Evolutionary conservation across 352 stramenopile genomes (phyloP).

Genomic region (Globisporangium nunn): DNA sequence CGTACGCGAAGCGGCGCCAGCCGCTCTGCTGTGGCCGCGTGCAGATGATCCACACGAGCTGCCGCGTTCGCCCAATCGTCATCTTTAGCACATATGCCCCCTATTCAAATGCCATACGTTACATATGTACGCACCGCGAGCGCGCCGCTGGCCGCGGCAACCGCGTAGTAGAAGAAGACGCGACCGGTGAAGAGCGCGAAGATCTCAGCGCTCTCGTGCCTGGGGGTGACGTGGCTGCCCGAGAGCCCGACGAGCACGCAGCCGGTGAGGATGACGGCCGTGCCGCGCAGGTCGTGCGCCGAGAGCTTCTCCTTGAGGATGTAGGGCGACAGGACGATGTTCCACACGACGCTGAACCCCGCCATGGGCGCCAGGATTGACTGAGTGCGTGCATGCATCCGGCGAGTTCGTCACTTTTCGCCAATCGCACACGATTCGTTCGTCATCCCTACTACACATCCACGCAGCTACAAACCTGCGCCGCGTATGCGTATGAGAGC

Average conservation of each 20-base stretch:
- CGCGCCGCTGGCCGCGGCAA: constrained; percentile 30
- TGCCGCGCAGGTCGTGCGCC: constrained; percentile 61
- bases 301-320: constrained; percentile 76
- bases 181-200: constrained; percentile 67
- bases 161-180: constrained; percentile 68
- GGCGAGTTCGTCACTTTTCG: too few species aligned
- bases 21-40: constrained; percentile 54
- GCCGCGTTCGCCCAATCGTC: neutral
- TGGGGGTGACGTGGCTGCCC: constrained; percentile 72
- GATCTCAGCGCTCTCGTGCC: constrained; percentile 67
- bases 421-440: too few species aligned
- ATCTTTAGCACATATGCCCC: neutral
- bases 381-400: constrained; percentile 16
- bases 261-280: constrained; percentile 65
- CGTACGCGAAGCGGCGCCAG: constrained; percentile 76
- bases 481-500: constrained; percentile 82
- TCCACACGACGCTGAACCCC: constrained; percentile 85
- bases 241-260: constrained; percentile 75
- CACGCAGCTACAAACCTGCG: constrained; percentile 32
- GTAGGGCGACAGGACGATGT: constrained; percentile 79
- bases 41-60: constrained; percentile 74
- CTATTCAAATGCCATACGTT: neutral
- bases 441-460: too few species aligned
- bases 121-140: constrained; percentile 29
- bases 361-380: constrained; percentile 84